Base-by-base conservation (phyloP, 2,329 filamentous ascomycete genomes). In the Cercospora berteroae region DNA sequence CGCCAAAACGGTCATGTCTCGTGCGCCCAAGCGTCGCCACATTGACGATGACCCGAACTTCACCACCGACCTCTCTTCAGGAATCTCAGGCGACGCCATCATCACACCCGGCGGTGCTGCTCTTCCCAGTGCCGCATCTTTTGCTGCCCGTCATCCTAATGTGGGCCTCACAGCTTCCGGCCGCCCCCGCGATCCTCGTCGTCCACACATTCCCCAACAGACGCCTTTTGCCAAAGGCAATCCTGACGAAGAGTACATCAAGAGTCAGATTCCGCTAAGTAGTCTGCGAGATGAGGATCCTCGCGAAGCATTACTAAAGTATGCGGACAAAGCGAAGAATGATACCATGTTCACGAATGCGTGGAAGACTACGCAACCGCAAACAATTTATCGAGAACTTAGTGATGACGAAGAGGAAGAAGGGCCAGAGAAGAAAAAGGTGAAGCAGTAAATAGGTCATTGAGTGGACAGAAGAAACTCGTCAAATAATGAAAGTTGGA, bases 251-350 rank as follows among this genome's bases (percentile, higher is more conserved):
- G 90, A 90, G 75, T 92, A 96, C 77, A 92, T 99, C 69, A 90
- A 89, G 74, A 88, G 94, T 76, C 92, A 91, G 71, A 96, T 98
- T 63, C 93, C 94, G 29, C 85, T 98, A 12, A 94, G 93, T 70
- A 89, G 88, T 70, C 96, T 99, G 92, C 85, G 96, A 58, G 94
- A 99, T 79, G 95, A 99, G 79, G 95, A 99, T 81, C 95, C 95
- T 0, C 85, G 95, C 70, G 95, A 97, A 80, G 95, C 95, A 56
- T 82, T 99, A 76, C 82, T 99, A 68, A 97, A 96, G 82, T 99
- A 98, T 83, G 94, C 93, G 42, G 92, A 96, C 64, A 90, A 96
- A 77, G 93, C 94, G 12, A 89, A 96, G 80, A 94, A 92, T 77
- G 94, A 98, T 77, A 94, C 94, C 0, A 86, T 97, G 74, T 99